phyloP scores from a whole-genome alignment of 768 basidiomycete species.

The Rhizopogon vesiculosus region DNA sequence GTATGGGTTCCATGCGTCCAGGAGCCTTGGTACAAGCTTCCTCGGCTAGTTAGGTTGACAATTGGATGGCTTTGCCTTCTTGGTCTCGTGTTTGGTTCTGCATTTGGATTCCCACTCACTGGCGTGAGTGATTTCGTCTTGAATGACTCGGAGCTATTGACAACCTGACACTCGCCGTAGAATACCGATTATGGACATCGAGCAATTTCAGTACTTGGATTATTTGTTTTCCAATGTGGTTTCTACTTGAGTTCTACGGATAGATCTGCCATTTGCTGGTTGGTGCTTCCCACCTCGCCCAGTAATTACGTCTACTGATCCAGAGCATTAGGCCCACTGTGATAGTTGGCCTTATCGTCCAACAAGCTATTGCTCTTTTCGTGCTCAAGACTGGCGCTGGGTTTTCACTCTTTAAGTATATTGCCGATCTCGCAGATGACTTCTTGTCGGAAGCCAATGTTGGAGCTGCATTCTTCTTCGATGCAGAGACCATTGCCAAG shows the following conservation, averaged over 20 bases:
- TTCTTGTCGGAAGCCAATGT: constrained; percentile 64
- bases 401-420: constrained; percentile 79
- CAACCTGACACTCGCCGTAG: constrained; percentile 26
- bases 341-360: constrained; percentile 79
- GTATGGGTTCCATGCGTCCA: constrained; percentile 66
- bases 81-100: constrained; percentile 78
- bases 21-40: constrained; percentile 62
- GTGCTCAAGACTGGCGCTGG: constrained; percentile 84
- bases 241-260: constrained; percentile 68
- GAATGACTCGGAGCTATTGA: neutral
- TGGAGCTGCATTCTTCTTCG: constrained; percentile 84
- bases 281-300: constrained; percentile 11
- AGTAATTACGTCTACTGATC: constrained; percentile 64
- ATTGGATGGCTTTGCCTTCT: constrained; percentile 77
- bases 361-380: constrained; percentile 84
- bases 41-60: constrained; percentile 48
- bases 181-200: constrained; percentile 71
- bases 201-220: constrained; percentile 76
- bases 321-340: constrained; percentile 72
- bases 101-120: constrained; percentile 71
- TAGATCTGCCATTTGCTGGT: constrained; percentile 70
- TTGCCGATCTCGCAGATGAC: constrained; percentile 76
- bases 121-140: constrained; percentile 33
- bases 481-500: constrained; percentile 53
- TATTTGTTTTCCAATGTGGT: constrained; percentile 72